Conservation (phyloP, 345 rosid genomes). For the Boechera divaricarpa region DNA sequence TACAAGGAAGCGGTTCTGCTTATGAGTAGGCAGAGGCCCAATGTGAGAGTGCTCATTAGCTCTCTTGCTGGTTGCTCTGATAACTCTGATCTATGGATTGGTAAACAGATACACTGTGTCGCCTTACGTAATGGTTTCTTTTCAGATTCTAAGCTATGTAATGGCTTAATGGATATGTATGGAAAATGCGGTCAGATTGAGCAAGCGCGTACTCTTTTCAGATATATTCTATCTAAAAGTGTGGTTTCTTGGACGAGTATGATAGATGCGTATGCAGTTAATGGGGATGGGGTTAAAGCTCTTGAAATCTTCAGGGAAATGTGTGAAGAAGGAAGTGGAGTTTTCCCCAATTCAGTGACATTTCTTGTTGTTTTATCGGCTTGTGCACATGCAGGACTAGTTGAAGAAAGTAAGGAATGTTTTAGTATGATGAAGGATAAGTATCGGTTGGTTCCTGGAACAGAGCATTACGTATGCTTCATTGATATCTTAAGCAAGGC, state of each 20-base stretch:
- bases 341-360: conserved; percentile 69
- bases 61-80: conserved; percentile 79
- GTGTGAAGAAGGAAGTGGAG: conserved; percentile 51
- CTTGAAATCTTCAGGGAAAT: conserved; percentile 61
- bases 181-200: conserved; percentile 69
- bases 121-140: conserved; percentile 59
- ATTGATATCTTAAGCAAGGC: conserved; percentile 71
- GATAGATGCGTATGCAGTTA: conserved; percentile 76
- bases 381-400: conserved; percentile 77
- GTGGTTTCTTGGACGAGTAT: conserved; percentile 85
- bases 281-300: conserved; percentile 66
- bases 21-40: conserved; percentile 57
- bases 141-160: conserved; percentile 67
- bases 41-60: conserved; percentile 63
- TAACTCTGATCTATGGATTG: conserved; percentile 62
- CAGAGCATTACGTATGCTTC: conserved; percentile 73
- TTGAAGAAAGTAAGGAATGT: conserved; percentile 62
- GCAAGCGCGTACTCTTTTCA: conserved; percentile 56
- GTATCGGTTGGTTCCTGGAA: conserved; percentile 49
- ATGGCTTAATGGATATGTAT: conserved; percentile 76
- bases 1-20: conserved; percentile 61
- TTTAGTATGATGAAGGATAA: conserved; percentile 56
- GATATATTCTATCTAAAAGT: conserved; percentile 48
- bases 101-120: conserved; percentile 74
- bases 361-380: conserved; percentile 81